These are phyloP conservation scores for Pharnaceum exiguum DNA, from an alignment of 148 eudicot species.

Conservation along the genomic window DNA sequence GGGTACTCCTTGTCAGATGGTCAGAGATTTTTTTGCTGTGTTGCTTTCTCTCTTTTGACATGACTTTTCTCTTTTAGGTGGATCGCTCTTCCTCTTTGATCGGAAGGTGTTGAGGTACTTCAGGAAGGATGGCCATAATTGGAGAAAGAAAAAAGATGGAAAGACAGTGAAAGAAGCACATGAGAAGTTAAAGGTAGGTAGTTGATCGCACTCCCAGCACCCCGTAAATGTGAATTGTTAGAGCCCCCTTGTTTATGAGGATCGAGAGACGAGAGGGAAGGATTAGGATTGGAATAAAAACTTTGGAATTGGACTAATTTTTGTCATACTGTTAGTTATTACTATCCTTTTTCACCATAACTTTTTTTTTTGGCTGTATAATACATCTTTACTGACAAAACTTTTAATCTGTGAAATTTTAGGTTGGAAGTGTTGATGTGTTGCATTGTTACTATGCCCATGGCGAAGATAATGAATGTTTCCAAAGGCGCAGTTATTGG, in stretches of 20 bases:
- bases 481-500: slow-evolving; percentile 67
- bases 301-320: neutral
- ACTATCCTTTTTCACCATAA: too few species aligned
- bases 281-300: too few species aligned
- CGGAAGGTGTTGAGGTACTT: slow-evolving; percentile 93
- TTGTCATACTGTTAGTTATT: neutral
- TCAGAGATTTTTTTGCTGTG: neutral
- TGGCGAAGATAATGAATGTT: slow-evolving; percentile 56
- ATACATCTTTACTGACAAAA: neutral
- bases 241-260: too few species aligned
- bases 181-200: slow-evolving; percentile 83
- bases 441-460: slow-evolving; percentile 67
- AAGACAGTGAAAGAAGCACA: slow-evolving; percentile 89
- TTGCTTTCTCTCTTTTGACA: slow-evolving; percentile 5
- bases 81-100: slow-evolving; percentile 79
- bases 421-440: slow-evolving; percentile 64
- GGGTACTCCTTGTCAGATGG: too few species aligned
- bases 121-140: slow-evolving; percentile 82
- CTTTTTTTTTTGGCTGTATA: neutral
- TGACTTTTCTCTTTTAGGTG: slow-evolving; percentile 41
- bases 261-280: too few species aligned
- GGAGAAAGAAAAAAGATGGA: slow-evolving; percentile 94
- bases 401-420: slow-evolving; percentile 20
- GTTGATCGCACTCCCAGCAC: too few species aligned
- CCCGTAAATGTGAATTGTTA: too few species aligned